Percentiles rank a stretch among this genome's conserved stretches.
These are phyloP conservation scores for Pittosporum tobira DNA, from an alignment of 129 eudicot genomes.

Conservation along the genomic window DNA sequence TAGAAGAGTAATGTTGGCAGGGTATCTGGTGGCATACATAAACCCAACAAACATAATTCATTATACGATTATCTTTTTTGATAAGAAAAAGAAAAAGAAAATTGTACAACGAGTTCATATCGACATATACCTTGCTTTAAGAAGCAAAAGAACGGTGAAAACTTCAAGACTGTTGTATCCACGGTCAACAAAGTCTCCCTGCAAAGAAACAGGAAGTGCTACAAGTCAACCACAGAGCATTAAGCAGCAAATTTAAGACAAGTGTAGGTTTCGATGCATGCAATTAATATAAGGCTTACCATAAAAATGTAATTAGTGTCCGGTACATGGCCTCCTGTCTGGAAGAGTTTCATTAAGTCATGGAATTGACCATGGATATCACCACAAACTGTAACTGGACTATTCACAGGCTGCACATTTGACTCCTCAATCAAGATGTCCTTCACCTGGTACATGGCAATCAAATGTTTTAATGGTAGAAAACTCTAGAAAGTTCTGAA, in stretches of 20 bases:
- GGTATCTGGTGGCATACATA: slow-evolving; percentile 50
- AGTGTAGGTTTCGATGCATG: too few relatives aligned
- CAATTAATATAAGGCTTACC: slow-evolving; percentile 29
- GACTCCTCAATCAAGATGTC: slow-evolving; percentile 97
- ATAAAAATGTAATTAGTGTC: slow-evolving; percentile 97
- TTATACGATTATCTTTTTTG: neutral
- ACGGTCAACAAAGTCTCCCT: slow-evolving; percentile 99
- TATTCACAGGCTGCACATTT: slow-evolving; percentile 97
- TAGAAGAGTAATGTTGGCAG: slow-evolving; percentile 90
- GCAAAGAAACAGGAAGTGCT: slow-evolving; percentile 20
- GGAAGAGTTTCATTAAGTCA: slow-evolving; percentile 95
- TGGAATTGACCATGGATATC: slow-evolving; percentile 99
- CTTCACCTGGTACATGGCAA: slow-evolving; percentile 95
- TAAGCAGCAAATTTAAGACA: neutral
- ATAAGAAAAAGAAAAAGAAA: slow-evolving; percentile 1
- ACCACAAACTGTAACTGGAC: slow-evolving; percentile 99
- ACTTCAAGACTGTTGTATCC: slow-evolving; percentile 98
- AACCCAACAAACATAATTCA: slow-evolving; percentile 10
- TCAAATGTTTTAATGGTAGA: too few relatives aligned
- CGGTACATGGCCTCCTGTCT: slow-evolving; percentile 98
- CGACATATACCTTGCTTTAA: slow-evolving; percentile 74
- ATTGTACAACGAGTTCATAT: neutral
- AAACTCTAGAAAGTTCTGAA: too few relatives aligned
- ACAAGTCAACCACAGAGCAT: slow-evolving; percentile 7
- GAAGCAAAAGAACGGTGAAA: slow-evolving; percentile 93